Base-by-base conservation (phyloP, 1,139 yeast genomes). In the Schwanniomyces etchellsii region DNA sequence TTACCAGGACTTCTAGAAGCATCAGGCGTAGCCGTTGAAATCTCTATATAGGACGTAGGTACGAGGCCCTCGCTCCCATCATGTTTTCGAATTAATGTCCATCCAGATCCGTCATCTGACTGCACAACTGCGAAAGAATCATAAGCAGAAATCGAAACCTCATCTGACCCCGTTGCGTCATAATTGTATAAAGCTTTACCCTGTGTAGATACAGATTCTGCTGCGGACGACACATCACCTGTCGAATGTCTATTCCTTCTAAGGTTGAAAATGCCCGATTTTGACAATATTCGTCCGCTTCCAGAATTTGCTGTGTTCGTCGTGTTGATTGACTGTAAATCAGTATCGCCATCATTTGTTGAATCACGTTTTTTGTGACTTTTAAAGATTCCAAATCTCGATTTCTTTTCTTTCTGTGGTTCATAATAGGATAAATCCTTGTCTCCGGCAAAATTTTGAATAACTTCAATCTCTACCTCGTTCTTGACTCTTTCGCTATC, bases 81-180 rank as follows among this genome's bases (percentile, higher is more conserved):
- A 42, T 28, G 54, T 31, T 34, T 62, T 55, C 33, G 56, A 39
- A 44, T 81, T 74, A 43, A 59, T 1, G 95, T 81, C 99, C 99
- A 93, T 0, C 99, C 99, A 5, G 91, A 79, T 0, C 96, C 96
- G 43, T 84, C 91, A 52, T 91, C 97, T 3, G 61, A 61, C 30
- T 74, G 77, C 1, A 81, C 37, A 3, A 91, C 68, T 4, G 57
- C 58, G 24, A 89, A 56, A 4, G 57, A 48, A 28, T 84, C 94
- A 5, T 93, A 89, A 0, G 74, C 72, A 5, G 47, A 38, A 2
- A 91, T 58, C 2, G 75, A 55, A 1, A 78, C 58, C 55, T 91
- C 98, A 47, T 88, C 97, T 20, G 66, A 74, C 4, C 88, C 95
- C 4, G 73, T 59, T 0, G 93, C 80, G 4, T 67, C 56, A 50